Evolutionary conservation across 306 rosid genomes (phyloP).

Genomic region (Glycine soja): DNA sequence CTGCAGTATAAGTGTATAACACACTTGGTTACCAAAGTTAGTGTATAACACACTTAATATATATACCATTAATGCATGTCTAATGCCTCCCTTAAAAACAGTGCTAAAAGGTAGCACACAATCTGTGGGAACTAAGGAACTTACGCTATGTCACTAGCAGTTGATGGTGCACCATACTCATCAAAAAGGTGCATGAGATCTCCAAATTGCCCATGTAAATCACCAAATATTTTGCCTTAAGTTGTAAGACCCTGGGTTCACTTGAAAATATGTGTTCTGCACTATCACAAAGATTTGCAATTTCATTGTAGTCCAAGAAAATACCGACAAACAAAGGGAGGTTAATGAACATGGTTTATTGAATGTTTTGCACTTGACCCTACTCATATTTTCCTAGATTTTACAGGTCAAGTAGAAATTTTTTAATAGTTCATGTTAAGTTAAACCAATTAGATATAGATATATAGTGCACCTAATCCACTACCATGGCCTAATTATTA

Average conservation of each 20-base stretch:
- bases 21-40: too few relatives aligned
- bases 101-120: too few relatives aligned
- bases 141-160: conserved; percentile 99
- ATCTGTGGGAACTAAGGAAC: conserved; percentile 50
- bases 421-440: conserved; percentile 14
- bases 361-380: conserved; percentile 36
- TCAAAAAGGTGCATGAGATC: conserved; percentile 99
- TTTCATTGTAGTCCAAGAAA: too few relatives aligned
- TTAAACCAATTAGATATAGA: conserved; percentile 34
- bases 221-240: conserved; percentile 99
- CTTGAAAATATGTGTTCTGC: conserved; percentile 96
- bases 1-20: too few relatives aligned
- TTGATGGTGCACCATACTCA: conserved; percentile 99
- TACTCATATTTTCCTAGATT: conserved; percentile 2
- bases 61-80: too few relatives aligned
- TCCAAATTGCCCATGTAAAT: conserved; percentile 99
- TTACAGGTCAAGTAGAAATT: not conserved
- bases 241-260: conserved; percentile 94
- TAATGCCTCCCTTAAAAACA: too few relatives aligned
- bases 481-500: not conserved
- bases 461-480: conserved; percentile 24
- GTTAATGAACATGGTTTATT: too few relatives aligned
- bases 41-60: too few relatives aligned
- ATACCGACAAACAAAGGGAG: too few relatives aligned
- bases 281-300: conserved; percentile 98